A percentile compares a stretch with the other conserved stretches of the same genome.
phyloP scores from a whole-genome alignment of 2,329 filamentous ascomycete species.

The Penicillium sp. region DNA sequence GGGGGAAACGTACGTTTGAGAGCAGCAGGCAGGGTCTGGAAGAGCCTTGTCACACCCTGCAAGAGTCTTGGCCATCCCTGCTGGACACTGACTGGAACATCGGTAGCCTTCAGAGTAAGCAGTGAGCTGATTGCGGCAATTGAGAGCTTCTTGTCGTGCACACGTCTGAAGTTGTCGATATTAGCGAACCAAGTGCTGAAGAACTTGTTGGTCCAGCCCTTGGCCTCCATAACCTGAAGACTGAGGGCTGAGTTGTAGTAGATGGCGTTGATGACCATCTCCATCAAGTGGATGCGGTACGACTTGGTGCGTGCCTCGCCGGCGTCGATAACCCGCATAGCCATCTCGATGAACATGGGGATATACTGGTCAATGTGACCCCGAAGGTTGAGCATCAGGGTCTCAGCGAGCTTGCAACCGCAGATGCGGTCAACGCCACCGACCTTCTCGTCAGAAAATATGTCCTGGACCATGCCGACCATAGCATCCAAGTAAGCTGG shows the following conservation, averaged over 20 bases:
- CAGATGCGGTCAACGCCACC: slow-evolving; percentile 93
- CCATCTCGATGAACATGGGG: slow-evolving; percentile 81
- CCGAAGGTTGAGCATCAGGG: slow-evolving; percentile 92
- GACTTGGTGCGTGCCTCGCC: slow-evolving; percentile 84
- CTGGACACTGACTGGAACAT: slow-evolving; percentile 88
- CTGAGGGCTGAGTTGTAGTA: slow-evolving; percentile 92
- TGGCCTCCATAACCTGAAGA: slow-evolving; percentile 81
- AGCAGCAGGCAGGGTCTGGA: slow-evolving; percentile 84
- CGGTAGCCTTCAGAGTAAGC: slow-evolving; percentile 71
- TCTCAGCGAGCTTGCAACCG: slow-evolving; percentile 94
- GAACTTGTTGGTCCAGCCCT: slow-evolving; percentile 97
- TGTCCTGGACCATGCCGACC: slow-evolving; percentile 89
- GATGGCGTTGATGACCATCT: slow-evolving; percentile 97
- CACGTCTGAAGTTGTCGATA: slow-evolving; percentile 87
- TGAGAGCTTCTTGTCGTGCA: slow-evolving; percentile 98
- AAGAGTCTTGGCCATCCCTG: slow-evolving; percentile 92
- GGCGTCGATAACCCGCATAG: slow-evolving; percentile 73
- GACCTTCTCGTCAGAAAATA: slow-evolving; percentile 89
- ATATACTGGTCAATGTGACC: slow-evolving; percentile 86
- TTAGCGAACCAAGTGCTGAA: slow-evolving; percentile 98
- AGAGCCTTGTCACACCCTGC: slow-evolving; percentile 82
- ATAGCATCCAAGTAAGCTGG: slow-evolving; percentile 83
- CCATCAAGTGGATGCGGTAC: slow-evolving; percentile 94
- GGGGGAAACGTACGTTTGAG: slow-evolving; percentile 65
- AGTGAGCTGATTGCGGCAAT: slow-evolving; percentile 90